phyloP scores from a whole-genome alignment of 208 protist species.

The Leishmania martiniquensis region DNA sequence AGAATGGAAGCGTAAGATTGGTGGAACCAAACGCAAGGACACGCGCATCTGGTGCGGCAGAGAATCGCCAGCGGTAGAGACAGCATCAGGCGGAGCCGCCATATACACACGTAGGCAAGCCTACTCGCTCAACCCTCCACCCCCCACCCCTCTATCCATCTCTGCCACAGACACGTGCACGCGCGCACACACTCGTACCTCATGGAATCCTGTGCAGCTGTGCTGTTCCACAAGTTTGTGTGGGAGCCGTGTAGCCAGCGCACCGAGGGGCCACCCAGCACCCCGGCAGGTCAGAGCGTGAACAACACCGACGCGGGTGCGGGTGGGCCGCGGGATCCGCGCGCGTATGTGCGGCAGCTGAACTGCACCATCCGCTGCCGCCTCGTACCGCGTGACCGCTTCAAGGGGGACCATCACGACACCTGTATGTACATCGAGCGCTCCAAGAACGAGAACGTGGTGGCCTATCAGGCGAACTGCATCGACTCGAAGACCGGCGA shows the following conservation, averaged over 20 bases:
- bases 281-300: constrained; percentile 45
- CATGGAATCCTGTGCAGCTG: constrained; percentile 72
- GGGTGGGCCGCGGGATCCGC: constrained; percentile 55
- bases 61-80: background rate
- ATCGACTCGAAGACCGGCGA: constrained; percentile 23
- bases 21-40: constrained; percentile 24
- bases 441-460: constrained; percentile 83
- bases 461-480: constrained; percentile 66
- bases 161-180: background rate
- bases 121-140: constrained; percentile 18
- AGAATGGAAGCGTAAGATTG: no score
- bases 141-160: background rate
- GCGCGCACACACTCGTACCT: background rate
- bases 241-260: constrained; percentile 27
- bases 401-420: constrained; percentile 68
- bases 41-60: background rate
- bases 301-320: constrained; percentile 46
- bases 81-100: background rate
- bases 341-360: constrained; percentile 51
- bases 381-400: constrained; percentile 53
- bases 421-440: constrained; percentile 86
- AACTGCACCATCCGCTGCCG: constrained; percentile 44
- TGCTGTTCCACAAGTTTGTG: constrained; percentile 33
- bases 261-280: background rate
- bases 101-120: constrained; percentile 31